phyloP scores from a whole-genome alignment of 257 asterid genomes.

The Orobanche coerulescens region DNA sequence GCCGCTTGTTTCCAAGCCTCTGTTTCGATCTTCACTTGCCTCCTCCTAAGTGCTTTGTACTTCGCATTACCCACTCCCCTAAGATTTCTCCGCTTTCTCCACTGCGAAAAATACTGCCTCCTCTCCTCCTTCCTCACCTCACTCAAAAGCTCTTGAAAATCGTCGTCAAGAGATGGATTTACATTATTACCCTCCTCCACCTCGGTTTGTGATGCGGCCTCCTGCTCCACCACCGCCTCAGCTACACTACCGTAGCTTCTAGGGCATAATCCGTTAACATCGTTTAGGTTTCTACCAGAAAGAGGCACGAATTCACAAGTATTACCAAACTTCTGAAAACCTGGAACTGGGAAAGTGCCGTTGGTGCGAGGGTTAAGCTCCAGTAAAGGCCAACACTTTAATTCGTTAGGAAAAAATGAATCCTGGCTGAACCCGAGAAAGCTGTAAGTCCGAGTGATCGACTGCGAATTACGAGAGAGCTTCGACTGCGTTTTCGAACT shows the following conservation, averaged over 20 bases:
- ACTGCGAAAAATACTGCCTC: constrained; percentile 27
- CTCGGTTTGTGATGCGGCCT: constrained; percentile 41
- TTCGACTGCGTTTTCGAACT: constrained; percentile 30
- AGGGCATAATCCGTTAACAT: constrained; percentile 25
- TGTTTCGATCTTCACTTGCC: constrained; percentile 75
- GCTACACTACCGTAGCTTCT: constrained; percentile 66
- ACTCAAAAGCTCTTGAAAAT: constrained; percentile 44
- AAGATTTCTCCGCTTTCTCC: constrained; percentile 28
- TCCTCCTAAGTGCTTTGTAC: constrained; percentile 41
- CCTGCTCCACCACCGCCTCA: constrained; percentile 65
- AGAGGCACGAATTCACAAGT: constrained; percentile 20
- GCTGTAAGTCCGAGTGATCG: constrained; percentile 32
- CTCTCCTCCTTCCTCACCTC: constrained; percentile 55
- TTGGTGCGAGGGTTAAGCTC: constrained; percentile 32
- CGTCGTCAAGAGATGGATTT: constrained; percentile 31
- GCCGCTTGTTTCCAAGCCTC: constrained; percentile 89
- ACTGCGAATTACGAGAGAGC: constrained; percentile 19
- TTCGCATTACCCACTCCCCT: constrained; percentile 38
- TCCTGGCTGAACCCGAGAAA: constrained; percentile 35
- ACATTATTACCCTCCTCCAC: constrained; percentile 40
- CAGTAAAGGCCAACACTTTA: constrained; percentile 22
- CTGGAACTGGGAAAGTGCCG: constrained; percentile 25
- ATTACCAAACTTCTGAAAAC: constrained; percentile 28
- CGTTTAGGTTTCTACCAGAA: constrained; percentile 21
- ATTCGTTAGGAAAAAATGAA: constrained; percentile 24